phyloP scores from a whole-genome alignment of 257 asterid species.

The Datura wrightii region DNA sequence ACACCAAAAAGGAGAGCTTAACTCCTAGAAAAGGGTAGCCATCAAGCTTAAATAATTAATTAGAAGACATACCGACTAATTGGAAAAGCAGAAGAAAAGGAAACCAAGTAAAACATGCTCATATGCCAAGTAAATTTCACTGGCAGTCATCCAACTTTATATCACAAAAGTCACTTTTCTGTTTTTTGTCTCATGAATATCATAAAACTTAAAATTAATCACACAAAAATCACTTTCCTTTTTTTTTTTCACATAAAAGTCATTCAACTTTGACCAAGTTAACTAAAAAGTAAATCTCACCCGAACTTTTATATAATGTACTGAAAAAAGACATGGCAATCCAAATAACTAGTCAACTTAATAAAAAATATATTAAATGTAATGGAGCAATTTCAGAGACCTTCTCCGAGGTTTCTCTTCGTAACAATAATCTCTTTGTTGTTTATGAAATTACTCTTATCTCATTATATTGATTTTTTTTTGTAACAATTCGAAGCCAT shows the following conservation, averaged over 20 bases:
- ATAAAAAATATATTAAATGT: background rate
- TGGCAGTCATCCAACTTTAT: background rate
- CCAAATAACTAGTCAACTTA: background rate
- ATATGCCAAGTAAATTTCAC: background rate
- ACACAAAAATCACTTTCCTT: background rate
- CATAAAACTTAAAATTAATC: background rate
- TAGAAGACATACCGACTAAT: background rate
- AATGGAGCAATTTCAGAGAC: background rate
- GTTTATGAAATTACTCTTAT: background rate
- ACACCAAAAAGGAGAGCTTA: background rate
- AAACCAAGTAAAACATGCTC: background rate
- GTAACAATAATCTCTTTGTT: background rate
- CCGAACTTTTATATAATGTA: background rate
- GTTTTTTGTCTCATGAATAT: background rate
- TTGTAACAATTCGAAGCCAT: background rate
- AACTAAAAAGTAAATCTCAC: background rate
- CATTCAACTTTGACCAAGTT: background rate
- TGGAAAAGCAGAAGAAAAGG: conserved; percentile 3
- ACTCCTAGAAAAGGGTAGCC: background rate
- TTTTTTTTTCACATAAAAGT: background rate
- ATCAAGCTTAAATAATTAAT: background rate
- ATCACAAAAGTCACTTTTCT: background rate
- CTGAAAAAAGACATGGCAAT: background rate
- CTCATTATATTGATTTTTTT: background rate
- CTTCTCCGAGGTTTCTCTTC: conserved; percentile 5